phyloP scores from a whole-genome alignment of 495 filamentous ascomycete genomes.

The Rhizodiscina lignyota region DNA sequence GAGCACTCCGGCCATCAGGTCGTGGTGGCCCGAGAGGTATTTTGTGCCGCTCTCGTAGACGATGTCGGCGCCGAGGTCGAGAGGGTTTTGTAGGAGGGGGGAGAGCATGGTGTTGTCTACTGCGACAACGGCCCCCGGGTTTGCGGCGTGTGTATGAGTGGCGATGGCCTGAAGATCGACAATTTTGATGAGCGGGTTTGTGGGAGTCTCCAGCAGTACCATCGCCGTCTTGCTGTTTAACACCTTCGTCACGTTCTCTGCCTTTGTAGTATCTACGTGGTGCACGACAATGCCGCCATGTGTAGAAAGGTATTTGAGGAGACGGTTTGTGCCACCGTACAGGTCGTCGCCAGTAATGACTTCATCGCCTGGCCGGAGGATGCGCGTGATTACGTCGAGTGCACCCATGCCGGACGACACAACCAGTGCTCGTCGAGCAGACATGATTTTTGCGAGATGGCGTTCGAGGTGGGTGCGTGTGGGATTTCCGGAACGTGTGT shows the following conservation, averaged over 20 bases:
- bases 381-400: slow-evolving; percentile 87
- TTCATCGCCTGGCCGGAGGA: slow-evolving; percentile 86
- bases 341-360: slow-evolving; percentile 94
- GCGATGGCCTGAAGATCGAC: slow-evolving; percentile 76
- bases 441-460: slow-evolving; percentile 97
- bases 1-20: slow-evolving; percentile 95
- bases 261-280: slow-evolving; percentile 82
- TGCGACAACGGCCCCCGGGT: slow-evolving; percentile 65
- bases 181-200: slow-evolving; percentile 96
- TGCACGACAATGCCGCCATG: slow-evolving; percentile 80
- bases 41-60: slow-evolving; percentile 97
- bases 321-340: slow-evolving; percentile 88
- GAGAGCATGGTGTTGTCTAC: slow-evolving; percentile 99
- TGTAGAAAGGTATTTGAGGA: slow-evolving; percentile 78
- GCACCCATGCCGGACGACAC: slow-evolving; percentile 96
- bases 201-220: slow-evolving; percentile 92
- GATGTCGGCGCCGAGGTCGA: slow-evolving; percentile 87
- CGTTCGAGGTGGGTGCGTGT: slow-evolving; percentile 92
- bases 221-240: slow-evolving; percentile 72
- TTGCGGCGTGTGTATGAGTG: slow-evolving; percentile 54
- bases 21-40: slow-evolving; percentile 94
- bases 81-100: slow-evolving; percentile 75
- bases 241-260: slow-evolving; percentile 47
- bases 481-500: slow-evolving; percentile 92
- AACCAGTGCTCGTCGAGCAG: slow-evolving; percentile 73